These are phyloP conservation scores for Aphanomyces stellatus DNA, from an alignment of 352 stramenopile genomes.

Conservation along the genomic window DNA sequence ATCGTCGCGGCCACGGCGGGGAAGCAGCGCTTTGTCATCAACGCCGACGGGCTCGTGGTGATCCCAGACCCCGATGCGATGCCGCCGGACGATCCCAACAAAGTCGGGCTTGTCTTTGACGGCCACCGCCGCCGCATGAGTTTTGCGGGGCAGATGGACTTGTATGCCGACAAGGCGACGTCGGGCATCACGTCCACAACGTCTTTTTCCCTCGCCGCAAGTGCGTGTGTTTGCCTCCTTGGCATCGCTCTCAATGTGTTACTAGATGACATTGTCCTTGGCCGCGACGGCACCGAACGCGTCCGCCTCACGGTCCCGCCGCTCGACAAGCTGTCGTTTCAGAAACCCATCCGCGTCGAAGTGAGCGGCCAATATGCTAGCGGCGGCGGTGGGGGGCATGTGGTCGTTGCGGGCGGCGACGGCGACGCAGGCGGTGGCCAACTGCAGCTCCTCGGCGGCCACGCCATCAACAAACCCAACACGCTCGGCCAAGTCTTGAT, in stretches of 20 bases:
- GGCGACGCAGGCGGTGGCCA: conserved; percentile 37
- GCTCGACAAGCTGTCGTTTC: not conserved
- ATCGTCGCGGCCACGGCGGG: conserved; percentile 55
- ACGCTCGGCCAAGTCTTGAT: conserved; percentile 33
- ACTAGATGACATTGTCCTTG: conserved; percentile 8
- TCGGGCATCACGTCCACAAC: conserved; percentile 34
- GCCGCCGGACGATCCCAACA: conserved; percentile 30
- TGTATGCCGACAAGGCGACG: conserved; percentile 38
- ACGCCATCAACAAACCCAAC: conserved; percentile 22
- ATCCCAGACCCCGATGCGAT: conserved; percentile 33
- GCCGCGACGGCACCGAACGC: conserved; percentile 1
- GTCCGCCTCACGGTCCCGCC: not conserved
- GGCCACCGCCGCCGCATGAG: conserved; percentile 32
- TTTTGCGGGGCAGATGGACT: conserved; percentile 24
- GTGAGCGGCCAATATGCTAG: conserved; percentile 44
- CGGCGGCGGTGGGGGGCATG: conserved; percentile 38
- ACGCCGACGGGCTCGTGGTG: conserved; percentile 40
- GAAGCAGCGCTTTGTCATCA: conserved; percentile 45
- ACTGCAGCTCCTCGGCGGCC: conserved; percentile 38
- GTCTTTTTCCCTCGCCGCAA: conserved; percentile 43
- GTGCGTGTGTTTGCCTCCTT: conserved; percentile 9
- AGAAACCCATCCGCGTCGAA: conserved; percentile 35
- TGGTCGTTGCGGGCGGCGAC: conserved; percentile 45
- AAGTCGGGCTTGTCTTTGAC: conserved; percentile 42
- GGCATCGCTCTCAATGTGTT: not conserved